Evolutionary conservation across 768 basidiomycete species (phyloP), one percentile per base, ranked within the genome.

Genomic region (Krasilnikovozyma curviuscula): DNA sequence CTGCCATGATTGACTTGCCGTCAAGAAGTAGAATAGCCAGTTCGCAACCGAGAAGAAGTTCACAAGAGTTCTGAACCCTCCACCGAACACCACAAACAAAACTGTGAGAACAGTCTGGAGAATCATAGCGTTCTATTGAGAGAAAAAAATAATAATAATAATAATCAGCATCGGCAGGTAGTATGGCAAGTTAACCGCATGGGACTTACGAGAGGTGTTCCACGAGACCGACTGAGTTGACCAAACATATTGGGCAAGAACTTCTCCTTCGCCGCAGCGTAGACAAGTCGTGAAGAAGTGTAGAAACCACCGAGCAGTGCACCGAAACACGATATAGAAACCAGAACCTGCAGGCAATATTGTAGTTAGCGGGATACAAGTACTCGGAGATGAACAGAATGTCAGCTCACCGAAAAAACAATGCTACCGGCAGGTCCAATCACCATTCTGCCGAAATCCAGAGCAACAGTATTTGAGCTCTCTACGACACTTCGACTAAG

Each of bases 261-360:
- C 14, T 78, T 74, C 65, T 95, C 88, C 55, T 78, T 75, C 19
- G 83, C 83, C 7, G 91, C 85, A 10, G 81, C 83, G 52, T 78
- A 86, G 33, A 98, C 80, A 28, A 98, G 70, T 25, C 82, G 75
- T n/a, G 84, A 74, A 38, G 77, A 71, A 23, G 84, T 81, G 44
- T 48, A 55, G 46, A 58, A 60, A 54, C 35, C 56, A 76, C 86
- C 82, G 61, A 93, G 91, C 44, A 98, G 65, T 1, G 93, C 86
- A 16, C 91, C 91, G 55, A 98, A 85, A 62, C 86, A 93, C 3
- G 88, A 93, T 49, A 95, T 72, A 1, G 86, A 83, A 13, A 98
- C 91, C 72, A 86, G 50, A n/a, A 41, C 27, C 48, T 48, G 47
- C 6, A 8, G 10, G 18, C n/a, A 29, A 14, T 5, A 32, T 18